Evolutionary conservation across 1,284 basidiomycete species (phyloP), one percentile per base, ranked within the genome.

Genomic region (Rhizopogon parksii): DNA sequence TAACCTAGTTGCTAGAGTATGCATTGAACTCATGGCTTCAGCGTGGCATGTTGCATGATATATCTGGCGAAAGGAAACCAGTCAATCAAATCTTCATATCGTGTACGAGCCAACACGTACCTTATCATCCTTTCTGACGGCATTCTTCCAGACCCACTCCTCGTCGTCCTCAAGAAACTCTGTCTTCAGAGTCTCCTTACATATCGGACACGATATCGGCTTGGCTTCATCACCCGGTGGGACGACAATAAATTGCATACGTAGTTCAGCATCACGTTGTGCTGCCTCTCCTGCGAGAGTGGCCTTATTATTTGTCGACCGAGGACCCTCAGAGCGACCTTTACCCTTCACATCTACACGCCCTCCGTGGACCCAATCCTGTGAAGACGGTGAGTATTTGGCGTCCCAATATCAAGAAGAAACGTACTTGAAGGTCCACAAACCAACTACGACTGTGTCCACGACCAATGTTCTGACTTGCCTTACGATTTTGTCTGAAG

Each of bases 121-220:
- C 73, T 79, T 80, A 50, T 87, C 87, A 56, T 94, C 88, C 52
- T 86, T 84, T 65, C 79, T 80, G 21, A 94, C 75, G 0, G 95
- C 93, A 65, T 99, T 97, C 61, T 79, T 80, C 92, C 94, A 99
- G 15, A 98, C 88, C 95, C 95, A 99, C 60, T 98, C 96, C 71
- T 99, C 96, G 56, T 96, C 94, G 50, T 97, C 95, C 65, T 99
- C 94, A 53, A 85, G 73, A 70, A 92, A 98, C 70, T 98, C 95
- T 57, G 86, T 83, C 73, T 92, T 91, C 69, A 99, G 80, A 50
- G 69, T 70, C 69, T 99, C 96, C 75, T 97, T 96, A 81, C 96
- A 99, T 56, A 99, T 92, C 14, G 93, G 93, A 73, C 96, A 99
- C 39, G 88, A 85, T 57, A 88, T 74, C 47, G 75, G 68, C 64